A percentile compares a stretch with the other conserved stretches of the same genome.
Conservation (phyloP, 345 rosid species). For the Salix udensis region DNA sequence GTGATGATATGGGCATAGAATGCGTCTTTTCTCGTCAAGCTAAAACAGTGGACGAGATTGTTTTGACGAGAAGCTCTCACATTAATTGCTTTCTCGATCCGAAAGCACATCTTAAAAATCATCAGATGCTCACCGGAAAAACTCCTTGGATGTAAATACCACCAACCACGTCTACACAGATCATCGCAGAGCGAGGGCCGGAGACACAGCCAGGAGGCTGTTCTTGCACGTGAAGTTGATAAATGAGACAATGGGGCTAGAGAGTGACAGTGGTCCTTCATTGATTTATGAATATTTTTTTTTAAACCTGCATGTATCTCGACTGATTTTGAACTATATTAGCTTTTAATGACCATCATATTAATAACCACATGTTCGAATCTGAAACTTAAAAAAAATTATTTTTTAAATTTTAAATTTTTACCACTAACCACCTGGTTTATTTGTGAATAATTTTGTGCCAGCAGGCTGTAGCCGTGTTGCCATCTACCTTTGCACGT, state of each 20-base stretch:
- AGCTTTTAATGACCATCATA: too few relatives aligned
- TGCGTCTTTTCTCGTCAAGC: not conserved
- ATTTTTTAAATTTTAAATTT: too few relatives aligned
- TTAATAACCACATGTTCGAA: too few relatives aligned
- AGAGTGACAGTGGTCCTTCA: constrained; percentile 16
- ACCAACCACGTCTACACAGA: not conserved
- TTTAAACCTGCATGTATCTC: too few relatives aligned
- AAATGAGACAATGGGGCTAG: constrained; percentile 17
- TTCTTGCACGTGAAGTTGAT: constrained; percentile 29
- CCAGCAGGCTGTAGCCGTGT: not conserved
- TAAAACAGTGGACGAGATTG: not conserved
- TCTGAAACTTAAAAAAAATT: too few relatives aligned
- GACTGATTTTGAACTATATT: too few relatives aligned
- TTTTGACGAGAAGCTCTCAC: not conserved
- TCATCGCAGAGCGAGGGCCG: too few relatives aligned
- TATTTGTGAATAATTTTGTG: not conserved
- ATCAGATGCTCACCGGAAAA: constrained; percentile 9
- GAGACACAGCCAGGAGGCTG: not conserved
- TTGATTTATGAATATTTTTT: not conserved
- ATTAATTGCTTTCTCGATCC: constrained; percentile 16
- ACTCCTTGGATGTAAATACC: not conserved
- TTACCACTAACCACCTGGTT: too few relatives aligned
- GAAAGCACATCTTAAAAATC: not conserved
- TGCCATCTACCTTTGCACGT: not conserved
- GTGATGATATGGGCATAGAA: too few relatives aligned